Base-by-base conservation (phyloP, 2,329 filamentous ascomycete species). In the Monosporascus sp. region DNA sequence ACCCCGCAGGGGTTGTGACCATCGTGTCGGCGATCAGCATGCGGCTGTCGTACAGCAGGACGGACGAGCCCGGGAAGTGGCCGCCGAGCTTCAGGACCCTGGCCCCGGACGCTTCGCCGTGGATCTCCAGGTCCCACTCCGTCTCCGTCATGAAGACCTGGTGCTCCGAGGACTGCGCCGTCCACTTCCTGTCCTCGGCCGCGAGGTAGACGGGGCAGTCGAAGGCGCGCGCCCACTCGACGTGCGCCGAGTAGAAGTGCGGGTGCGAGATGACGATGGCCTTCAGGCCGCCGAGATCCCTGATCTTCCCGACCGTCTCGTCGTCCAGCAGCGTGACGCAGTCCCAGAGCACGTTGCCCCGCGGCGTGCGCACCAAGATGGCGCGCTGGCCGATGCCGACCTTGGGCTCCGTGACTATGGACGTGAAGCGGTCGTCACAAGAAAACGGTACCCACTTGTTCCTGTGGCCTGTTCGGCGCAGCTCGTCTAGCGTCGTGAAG, bases 281-380 rank as follows among this genome's bases (percentile, higher is more conserved):
- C 36, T 74, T 73, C 14, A 95, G 64, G 0, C 87, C 88, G 44
- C 89, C 89, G 7, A 84, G 74, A 0, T 64, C 66, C 6, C 79
- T 75, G 61, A 93, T 82, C 52, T 69, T 67, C 1, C 71, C 65
- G 0, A 88, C 69, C 0, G 88, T 92, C 3, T 77, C 77, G 1
- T 78, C 70, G 65, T 92, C 87, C 3, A 94, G 72, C 58, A 84
- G 82, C 0, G 88, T 80, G 53, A 94, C 75, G 57, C 87, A 84
- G 69, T 94, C 90, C 90, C 90, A 95, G 2, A 94, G 79, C 1
- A 94, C 70, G 66, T 92, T 92, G 0, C 89, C 88, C 0, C 69
- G 54, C 0, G 81, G 74, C 0, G 87, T 90, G 49, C 78, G 75
- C 14, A 93, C 73, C 2, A 95, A 73, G 47, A 91, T 78, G 20